phyloP scores from a whole-genome alignment of 345 rosid species.

The Excoecaria cochinchinensis region DNA sequence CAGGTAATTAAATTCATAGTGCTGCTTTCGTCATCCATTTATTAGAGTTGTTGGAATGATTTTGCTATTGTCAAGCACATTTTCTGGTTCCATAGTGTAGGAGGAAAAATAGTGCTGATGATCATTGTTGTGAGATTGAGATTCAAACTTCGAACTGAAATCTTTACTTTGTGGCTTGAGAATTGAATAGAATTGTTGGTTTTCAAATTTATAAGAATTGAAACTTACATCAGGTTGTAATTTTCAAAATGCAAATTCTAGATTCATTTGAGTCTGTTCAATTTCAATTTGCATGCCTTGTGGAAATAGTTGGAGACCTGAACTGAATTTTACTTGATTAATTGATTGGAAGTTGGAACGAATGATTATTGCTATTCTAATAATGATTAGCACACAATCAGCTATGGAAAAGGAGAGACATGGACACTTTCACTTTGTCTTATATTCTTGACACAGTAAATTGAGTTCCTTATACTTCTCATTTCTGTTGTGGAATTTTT shows the following conservation, averaged over 20 bases:
- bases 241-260: too few relatives aligned
- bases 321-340: not conserved
- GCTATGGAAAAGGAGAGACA: not conserved
- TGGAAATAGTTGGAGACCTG: not conserved
- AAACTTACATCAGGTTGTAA: too few relatives aligned
- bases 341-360: too few relatives aligned
- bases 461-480: not conserved
- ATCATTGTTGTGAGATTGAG: not conserved
- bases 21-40: not conserved
- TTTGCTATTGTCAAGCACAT: not conserved
- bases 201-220: too few relatives aligned
- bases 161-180: not conserved
- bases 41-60: not conserved
- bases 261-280: not conserved
- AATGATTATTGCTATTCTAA: too few relatives aligned
- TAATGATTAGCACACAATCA: too few relatives aligned
- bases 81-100: not conserved
- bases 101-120: not conserved
- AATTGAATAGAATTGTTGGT: not conserved
- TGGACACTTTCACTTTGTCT: not conserved
- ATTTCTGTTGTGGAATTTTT: too few relatives aligned
- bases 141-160: not conserved
- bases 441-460: not conserved
- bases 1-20: conserved; percentile 54
- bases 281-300: not conserved